Base-by-base conservation (phyloP, 805 yeast genomes). In the Metschnikowia vanudenii region DNA sequence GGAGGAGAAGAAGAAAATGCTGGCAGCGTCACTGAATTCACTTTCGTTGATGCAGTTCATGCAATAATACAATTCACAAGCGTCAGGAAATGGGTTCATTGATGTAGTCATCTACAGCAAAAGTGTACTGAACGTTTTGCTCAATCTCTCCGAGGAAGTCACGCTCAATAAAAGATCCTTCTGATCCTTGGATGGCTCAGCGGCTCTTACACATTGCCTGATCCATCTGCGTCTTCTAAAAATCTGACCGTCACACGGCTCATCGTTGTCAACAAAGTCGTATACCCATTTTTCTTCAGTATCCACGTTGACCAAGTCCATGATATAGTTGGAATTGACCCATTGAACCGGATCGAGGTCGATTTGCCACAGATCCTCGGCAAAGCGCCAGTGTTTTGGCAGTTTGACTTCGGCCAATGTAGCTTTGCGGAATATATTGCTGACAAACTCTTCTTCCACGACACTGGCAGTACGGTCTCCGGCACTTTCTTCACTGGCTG, bases 211-310 rank as follows among this genome's bases (percentile, higher is more conserved):
- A 49, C 76, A 74, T 43, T 58, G 60, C 43, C 88, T 64, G 2
- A 78, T 65, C 91, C 91, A 85, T 61, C 89, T 73, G 57, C 92
- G 71, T 58, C 92, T 71, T 54, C 91, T 70, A 57, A 61, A 66
- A 5, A 65, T 44, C 51, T 83, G 71, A 53, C 79, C 50, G 26
- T 45, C 54, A 10, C 46, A 38, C 14, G 53, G 22, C 18, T 41
- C 53, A 45, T 57, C 61, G 17, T 46, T 55, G 12, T 36, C 51
- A 13, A 44, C 47, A 32, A 63, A 59, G 62, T 88, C 96, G 61
- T 88, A 88, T 16, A 87, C 92, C 96, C 96, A 88, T 63, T 88
- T 88, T 34, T 85, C 86, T 46, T 82, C 90, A 24, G 78, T 69
- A 64, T 88, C 95, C 17, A 86, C 71, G 17, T 71, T 74, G 13